Base-by-base conservation (phyloP, 257 asterid genomes). In the Nicotiana tabacum region DNA sequence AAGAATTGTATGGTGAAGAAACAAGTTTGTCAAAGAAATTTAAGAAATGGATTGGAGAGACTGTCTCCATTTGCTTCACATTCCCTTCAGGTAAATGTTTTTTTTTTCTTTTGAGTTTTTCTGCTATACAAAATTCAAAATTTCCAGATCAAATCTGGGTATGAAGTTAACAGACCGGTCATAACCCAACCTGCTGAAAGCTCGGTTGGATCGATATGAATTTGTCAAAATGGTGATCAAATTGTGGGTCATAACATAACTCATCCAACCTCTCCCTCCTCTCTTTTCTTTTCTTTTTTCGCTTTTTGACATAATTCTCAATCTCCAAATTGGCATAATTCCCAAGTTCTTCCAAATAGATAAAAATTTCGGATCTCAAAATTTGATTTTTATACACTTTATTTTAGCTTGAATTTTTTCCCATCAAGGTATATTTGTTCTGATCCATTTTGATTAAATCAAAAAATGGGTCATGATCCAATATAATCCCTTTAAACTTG, bases 1-100 rank as follows among this genome's bases (percentile, higher is more conserved):
- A 48, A 74, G 79, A 74, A 46, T 72, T 72, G 79, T 72, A 72
- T 72, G 79, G 60, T 46, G 6, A 46, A 72, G 7, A 72, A 72
- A 72, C 79, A 72, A 43, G 0, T 72, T 6, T 72, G 79, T 72
- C 37, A 72, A 5, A 72, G 61, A 46, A 72, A 72, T 72, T 72
- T 72, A 46, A 12, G 79, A 46, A 58, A 46, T 72, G 79, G 79
- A 46, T 72, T 48, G 79, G 61, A 72, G 17, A 72, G 13, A 46
- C 3, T 72, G 13, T 72, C 79, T 24, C 79, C 79, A 46, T 72
- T 12, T 72, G 39, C 79, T 24, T 72, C 79, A 24, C 33, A 9
- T 46, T 12, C 79, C 21, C 13, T 72, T 72, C 79, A 72, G 79
- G 79, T 72, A 46, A 32, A 32, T 69, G 21, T 12, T 12, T 53